Percentiles rank a stretch among this genome's conserved stretches.
Evolutionary conservation across 1,284 basidiomycete genomes (phyloP).

Genomic region (Ceratobasidium sp.): DNA sequence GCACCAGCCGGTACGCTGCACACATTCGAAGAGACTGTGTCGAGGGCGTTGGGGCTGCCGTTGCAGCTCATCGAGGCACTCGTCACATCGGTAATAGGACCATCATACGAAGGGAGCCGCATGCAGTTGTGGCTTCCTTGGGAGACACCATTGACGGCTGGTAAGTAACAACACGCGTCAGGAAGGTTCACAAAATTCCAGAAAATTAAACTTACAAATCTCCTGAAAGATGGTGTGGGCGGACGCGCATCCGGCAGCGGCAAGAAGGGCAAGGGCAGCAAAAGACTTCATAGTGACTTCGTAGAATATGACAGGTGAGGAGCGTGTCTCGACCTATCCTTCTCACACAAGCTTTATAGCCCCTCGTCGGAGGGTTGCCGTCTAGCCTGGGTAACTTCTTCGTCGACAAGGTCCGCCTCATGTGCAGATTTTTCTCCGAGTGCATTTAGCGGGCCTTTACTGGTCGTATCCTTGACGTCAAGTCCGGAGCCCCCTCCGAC

Average conservation of each 20-base stretch:
- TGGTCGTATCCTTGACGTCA: constrained; percentile 9
- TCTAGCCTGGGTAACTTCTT: too few relatives aligned
- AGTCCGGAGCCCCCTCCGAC: constrained; percentile 3
- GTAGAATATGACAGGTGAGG: background rate
- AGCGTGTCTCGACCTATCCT: background rate
- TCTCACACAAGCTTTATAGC: background rate
- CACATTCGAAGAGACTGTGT: constrained; percentile 37
- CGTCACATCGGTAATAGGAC: constrained; percentile 47
- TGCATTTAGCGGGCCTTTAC: background rate
- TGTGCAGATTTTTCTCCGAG: constrained; percentile 30
- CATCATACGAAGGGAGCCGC: constrained; percentile 41
- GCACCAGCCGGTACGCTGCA: constrained; percentile 25
- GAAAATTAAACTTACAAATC: constrained; percentile 22
- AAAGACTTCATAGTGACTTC: constrained; percentile 23
- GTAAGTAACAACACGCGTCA: background rate
- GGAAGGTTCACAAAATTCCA: background rate
- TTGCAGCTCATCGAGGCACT: constrained; percentile 48
- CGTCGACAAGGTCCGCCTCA: background rate
- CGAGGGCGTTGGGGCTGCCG: constrained; percentile 47
- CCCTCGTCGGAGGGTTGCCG: constrained; percentile 22
- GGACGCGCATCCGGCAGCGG: constrained; percentile 41
- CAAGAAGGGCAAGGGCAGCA: constrained; percentile 21
- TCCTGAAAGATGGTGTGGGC: constrained; percentile 48
- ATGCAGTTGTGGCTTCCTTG: constrained; percentile 42
- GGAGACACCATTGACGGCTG: constrained; percentile 37